Percentiles rank a stretch among this genome's conserved stretches.
These are phyloP conservation scores for Wickerhamiella hasegawae DNA, from an alignment of 805 yeast species.

Conservation along the genomic window DNA sequence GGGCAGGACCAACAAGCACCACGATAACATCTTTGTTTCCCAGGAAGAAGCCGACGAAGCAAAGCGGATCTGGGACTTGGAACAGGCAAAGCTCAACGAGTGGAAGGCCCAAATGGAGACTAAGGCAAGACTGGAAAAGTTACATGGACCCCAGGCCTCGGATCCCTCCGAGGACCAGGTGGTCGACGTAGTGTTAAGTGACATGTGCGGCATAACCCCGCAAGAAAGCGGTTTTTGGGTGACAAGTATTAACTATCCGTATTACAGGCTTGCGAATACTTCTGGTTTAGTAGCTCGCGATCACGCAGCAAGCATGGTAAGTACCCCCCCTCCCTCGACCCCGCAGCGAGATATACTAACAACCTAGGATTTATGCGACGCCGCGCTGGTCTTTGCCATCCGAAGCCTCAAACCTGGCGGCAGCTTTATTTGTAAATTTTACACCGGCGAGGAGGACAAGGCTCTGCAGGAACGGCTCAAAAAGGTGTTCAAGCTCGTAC, in stretches of 20 bases:
- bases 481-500: conserved; percentile 44
- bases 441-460: conserved; percentile 65
- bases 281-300: conserved; percentile 69
- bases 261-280: conserved; percentile 85
- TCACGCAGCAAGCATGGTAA: conserved; percentile 66
- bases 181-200: conserved; percentile 58
- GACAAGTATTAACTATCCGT: conserved; percentile 61
- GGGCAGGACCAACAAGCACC: conserved; percentile 14
- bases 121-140: not conserved
- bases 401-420: conserved; percentile 61
- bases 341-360: conserved; percentile 22
- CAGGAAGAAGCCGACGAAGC: conserved; percentile 13
- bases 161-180: conserved; percentile 19
- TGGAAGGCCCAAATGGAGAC: not conserved
- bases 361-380: conserved; percentile 86
- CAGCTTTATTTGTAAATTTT: conserved; percentile 63
- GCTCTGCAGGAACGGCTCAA: conserved; percentile 43
- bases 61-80: conserved; percentile 18
- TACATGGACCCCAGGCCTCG: not conserved
- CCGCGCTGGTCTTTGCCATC: conserved; percentile 64
- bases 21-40: conserved; percentile 2
- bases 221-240: conserved; percentile 36
- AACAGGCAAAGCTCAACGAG: conserved; percentile 16
- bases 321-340: no score
- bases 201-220: conserved; percentile 55